phyloP scores from a whole-genome alignment of 2,329 filamentous ascomycete genomes.

The Neofusicoccum ribis region DNA sequence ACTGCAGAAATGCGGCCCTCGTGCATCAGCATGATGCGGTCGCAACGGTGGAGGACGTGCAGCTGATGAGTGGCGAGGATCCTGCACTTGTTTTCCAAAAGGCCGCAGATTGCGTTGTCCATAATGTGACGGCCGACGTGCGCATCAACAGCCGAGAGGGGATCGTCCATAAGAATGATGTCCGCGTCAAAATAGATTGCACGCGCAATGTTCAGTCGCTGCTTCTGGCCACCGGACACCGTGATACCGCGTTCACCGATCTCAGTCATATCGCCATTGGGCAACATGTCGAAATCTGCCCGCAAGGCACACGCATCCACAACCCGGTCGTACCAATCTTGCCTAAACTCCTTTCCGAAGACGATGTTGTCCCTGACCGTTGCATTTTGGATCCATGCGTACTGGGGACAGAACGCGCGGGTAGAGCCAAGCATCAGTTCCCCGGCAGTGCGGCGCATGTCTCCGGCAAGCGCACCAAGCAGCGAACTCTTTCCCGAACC shows the following conservation, averaged over 20 bases:
- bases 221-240: conserved; percentile 92
- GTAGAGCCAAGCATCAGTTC: conserved; percentile 74
- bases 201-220: conserved; percentile 89
- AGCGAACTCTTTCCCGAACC: conserved; percentile 89
- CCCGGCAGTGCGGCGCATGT: conserved; percentile 83
- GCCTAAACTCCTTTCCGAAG: conserved; percentile 76
- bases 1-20: conserved; percentile 79
- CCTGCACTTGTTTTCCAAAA: conserved; percentile 85
- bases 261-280: conserved; percentile 82
- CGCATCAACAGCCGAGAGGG: conserved; percentile 58
- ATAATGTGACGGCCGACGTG: conserved; percentile 74
- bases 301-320: conserved; percentile 81
- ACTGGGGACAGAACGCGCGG: conserved; percentile 90
- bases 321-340: conserved; percentile 80
- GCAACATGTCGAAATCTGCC: conserved; percentile 89
- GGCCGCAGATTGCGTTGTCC: conserved; percentile 87
- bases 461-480: conserved; percentile 83
- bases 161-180: conserved; percentile 65
- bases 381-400: conserved; percentile 96
- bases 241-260: conserved; percentile 96
- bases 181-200: conserved; percentile 67
- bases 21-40: conserved; percentile 92
- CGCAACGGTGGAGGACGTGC: conserved; percentile 86
- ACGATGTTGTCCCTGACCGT: conserved; percentile 85
- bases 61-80: conserved; percentile 94